Base-by-base conservation (phyloP, 768 basidiomycete genomes). In the Mycena pura region DNA sequence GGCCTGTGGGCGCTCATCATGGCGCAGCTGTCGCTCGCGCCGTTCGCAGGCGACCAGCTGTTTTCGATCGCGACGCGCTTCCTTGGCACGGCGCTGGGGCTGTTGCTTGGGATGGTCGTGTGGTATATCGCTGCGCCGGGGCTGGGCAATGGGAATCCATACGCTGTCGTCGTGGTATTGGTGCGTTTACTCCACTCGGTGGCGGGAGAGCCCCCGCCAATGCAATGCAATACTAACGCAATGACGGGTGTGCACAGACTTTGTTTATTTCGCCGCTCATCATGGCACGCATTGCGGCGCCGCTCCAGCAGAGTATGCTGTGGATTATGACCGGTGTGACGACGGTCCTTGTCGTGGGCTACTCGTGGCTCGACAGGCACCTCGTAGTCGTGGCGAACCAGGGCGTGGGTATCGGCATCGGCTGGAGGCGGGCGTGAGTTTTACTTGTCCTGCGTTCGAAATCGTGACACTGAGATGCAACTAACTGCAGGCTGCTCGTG, bases 1-100 rank as follows among this genome's bases (percentile, higher is more conserved):
- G 80, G 80, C 7, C 47, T 82, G 14, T 82, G 80, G 80, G 79
- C 77, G 11, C 68, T 82, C 60, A 80, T 82, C 36, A 80, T 80
- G 80, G 77, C 74, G 11, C 80, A 81, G 69, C 76, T 76, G 39
- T 78, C 70, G 9, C 66, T 81, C 41, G 78, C 77, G 13, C 70
- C 78, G 9, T 81, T 79, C 65, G 78, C 79, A 31, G 80, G 80
- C 29, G 79, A 80, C 64, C 80, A 80, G 67, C 78, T 78, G 60
- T 65, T 57, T 9, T 71, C 73, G 11, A 75, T 80, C 48, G 55
- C 77, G 6, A 52, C 74, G 13, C 73, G 80, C 21, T 50, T 80
- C 8, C 19, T 57, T 6, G 78, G 77, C 1, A 80, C 76, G 15
- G 38, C 71, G 5, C 7, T 72, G 27, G 80, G 80, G 8, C 66